These are phyloP conservation scores for Lolium multiflorum DNA, from an alignment of 176 grass and related monocot species.

Conservation along the genomic window DNA sequence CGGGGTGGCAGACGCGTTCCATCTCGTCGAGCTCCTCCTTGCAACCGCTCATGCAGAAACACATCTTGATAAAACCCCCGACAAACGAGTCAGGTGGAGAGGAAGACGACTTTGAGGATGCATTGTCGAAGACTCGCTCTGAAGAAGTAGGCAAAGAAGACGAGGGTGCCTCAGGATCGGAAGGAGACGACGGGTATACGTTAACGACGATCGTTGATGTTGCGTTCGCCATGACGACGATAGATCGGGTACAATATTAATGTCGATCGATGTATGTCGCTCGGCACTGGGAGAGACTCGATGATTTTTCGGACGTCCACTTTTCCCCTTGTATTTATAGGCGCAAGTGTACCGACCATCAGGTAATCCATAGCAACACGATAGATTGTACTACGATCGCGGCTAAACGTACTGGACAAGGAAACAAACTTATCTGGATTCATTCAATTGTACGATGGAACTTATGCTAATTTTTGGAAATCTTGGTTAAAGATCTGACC, in stretches of 20 bases:
- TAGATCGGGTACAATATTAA: not conserved
- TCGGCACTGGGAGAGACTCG: not conserved
- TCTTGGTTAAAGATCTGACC: too few species aligned
- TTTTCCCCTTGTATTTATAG: not conserved
- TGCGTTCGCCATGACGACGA: not conserved
- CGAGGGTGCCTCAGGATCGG: too few species aligned
- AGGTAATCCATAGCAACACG: too few species aligned
- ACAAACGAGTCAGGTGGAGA: too few species aligned
- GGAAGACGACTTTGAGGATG: too few species aligned
- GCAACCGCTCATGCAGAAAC: not conserved
- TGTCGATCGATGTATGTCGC: not conserved
- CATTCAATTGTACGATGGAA: too few species aligned
- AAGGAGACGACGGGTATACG: not conserved
- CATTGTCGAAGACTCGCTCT: too few species aligned
- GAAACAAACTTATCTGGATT: too few species aligned
- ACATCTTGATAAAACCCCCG: not conserved
- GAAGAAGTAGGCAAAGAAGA: too few species aligned
- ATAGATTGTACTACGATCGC: too few species aligned
- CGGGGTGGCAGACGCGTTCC: not conserved
- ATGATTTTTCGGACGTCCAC: not conserved
- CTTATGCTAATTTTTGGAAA: too few species aligned
- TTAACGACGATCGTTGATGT: not conserved
- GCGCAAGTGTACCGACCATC: not conserved
- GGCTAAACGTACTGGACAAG: too few species aligned
- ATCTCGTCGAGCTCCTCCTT: not conserved